phyloP scores from a whole-genome alignment of 2,329 filamentous ascomycete genomes.

The Huntiella bhutanensis region DNA sequence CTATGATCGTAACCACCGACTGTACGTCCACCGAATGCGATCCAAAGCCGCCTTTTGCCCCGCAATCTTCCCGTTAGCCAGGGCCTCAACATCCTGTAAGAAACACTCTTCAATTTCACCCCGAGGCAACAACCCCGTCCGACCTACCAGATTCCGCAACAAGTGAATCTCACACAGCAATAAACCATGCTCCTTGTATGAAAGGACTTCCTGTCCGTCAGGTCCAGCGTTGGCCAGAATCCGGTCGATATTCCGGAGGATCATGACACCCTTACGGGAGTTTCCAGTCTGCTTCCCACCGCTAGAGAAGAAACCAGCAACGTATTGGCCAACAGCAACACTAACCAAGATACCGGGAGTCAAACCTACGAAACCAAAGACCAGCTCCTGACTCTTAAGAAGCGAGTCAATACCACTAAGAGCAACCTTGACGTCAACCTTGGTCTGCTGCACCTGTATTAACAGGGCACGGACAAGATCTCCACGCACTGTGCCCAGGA shows the following conservation, averaged over 20 bases:
- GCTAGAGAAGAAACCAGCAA: constrained; percentile 49
- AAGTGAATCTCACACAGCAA: constrained; percentile 80
- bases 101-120: constrained; percentile 66
- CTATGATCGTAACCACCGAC: constrained; percentile 41
- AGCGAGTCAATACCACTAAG: constrained; percentile 90
- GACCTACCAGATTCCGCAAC: constrained; percentile 47
- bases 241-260: constrained; percentile 75
- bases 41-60: constrained; percentile 63
- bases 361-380: constrained; percentile 92
- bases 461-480: constrained; percentile 78
- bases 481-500: constrained; percentile 65
- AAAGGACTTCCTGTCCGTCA: constrained; percentile 53
- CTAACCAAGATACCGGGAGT: constrained; percentile 85
- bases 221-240: constrained; percentile 51
- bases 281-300: constrained; percentile 46
- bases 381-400: constrained; percentile 85
- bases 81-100: constrained; percentile 67
- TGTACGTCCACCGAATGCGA: constrained; percentile 79
- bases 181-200: constrained; percentile 83
- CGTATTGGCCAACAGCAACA: constrained; percentile 53
- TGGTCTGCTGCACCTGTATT: constrained; percentile 97
- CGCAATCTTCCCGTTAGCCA: constrained; percentile 64
- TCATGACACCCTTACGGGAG: constrained; percentile 52
- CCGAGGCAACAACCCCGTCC: constrained; percentile 40
- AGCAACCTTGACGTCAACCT: constrained; percentile 91